Base-by-base conservation (phyloP, 495 filamentous ascomycete genomes). In the Melanomma pulvis-pyrius region DNA sequence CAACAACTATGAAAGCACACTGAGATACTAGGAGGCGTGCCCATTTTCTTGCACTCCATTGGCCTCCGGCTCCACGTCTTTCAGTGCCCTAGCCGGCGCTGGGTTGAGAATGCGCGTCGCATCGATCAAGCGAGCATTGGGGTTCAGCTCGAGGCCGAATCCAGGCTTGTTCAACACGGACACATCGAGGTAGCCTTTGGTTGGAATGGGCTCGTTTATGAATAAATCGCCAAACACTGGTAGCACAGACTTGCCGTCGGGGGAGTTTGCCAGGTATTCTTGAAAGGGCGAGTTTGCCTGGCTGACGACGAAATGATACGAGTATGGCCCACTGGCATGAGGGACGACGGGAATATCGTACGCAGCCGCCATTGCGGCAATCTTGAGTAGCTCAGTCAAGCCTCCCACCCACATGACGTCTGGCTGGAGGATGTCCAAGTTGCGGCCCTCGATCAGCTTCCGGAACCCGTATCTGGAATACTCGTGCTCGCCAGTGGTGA, bases 401-500 rank as follows among this genome's bases (percentile, higher is more conserved):
- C 92, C 92, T 54, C 92, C 92, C 12, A 96, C 84, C 92, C 92
- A 97, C 92, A 96, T 97, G 49, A 97, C 91, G 72, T 97, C 92
- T 7, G 92, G 92, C 75, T 96, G 92, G 72, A 97, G 84, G 75
- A 97, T 96, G 73, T 96, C 92, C 59, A 97, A 77, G 74, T 96
- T 93, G 61, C 92, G 90, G 52, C 90, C 90, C 75, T 96, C 91
- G 63, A 97, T 89, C 21, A 96, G 82, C 81, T 96, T 94, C 57
- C 92, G 90, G 87, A 97, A 96, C 11, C 92, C 92, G 74, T 90
- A 97, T 70, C 90, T 82, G 19, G 91, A 93, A 78, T 92, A 96
- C 73, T 96, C 92, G 80, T 97, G 92, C 79, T 97, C 92, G 56
- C 92, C 92, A 26, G 92, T 96, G 30, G 92, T 96, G 80, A 96